Conservation (phyloP, 805 yeast genomes). For the Saccharomycopsis vini region DNA sequence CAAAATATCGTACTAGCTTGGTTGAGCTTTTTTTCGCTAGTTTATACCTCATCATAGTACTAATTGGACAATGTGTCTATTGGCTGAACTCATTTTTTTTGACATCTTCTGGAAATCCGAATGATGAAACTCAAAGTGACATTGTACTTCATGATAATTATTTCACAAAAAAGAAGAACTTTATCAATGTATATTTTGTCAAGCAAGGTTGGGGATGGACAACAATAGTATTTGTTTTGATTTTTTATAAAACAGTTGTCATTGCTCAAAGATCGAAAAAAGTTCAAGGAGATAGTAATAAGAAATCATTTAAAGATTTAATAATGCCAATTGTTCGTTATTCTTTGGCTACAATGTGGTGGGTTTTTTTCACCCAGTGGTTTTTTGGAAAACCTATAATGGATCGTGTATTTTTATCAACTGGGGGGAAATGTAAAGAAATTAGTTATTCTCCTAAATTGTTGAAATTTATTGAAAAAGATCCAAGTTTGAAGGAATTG, state of each 20-base stretch:
- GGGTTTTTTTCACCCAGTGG: slow-evolving; percentile 86
- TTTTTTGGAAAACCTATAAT: slow-evolving; percentile 75
- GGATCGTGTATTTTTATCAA: slow-evolving; percentile 70
- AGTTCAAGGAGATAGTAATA: too few relatives aligned
- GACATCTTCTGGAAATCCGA: background rate
- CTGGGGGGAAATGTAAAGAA: slow-evolving; percentile 72
- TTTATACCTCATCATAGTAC: background rate
- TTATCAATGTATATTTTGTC: slow-evolving; percentile 67
- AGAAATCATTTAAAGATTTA: too few relatives aligned
- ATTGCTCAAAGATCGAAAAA: background rate
- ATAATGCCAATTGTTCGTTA: slow-evolving; percentile 34
- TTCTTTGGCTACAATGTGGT: slow-evolving; percentile 57
- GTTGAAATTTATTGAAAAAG: slow-evolving; percentile 6
- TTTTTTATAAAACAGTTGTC: background rate
- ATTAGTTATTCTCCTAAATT: slow-evolving; percentile 5
- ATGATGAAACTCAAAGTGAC: background rate
- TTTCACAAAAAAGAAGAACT: slow-evolving; percentile 51
- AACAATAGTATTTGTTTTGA: slow-evolving; percentile 28
- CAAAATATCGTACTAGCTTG: slow-evolving; percentile 1
- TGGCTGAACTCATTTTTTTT: slow-evolving; percentile 2
- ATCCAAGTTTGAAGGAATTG: slow-evolving; percentile 18
- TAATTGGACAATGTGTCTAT: slow-evolving; percentile 13
- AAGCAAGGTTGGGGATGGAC: slow-evolving; percentile 96
- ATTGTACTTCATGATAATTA: slow-evolving; percentile 5
- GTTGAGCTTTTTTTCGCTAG: slow-evolving; percentile 1